Evolutionary conservation across 257 asterid genomes (phyloP).

Genomic region (Rhazya stricta): DNA sequence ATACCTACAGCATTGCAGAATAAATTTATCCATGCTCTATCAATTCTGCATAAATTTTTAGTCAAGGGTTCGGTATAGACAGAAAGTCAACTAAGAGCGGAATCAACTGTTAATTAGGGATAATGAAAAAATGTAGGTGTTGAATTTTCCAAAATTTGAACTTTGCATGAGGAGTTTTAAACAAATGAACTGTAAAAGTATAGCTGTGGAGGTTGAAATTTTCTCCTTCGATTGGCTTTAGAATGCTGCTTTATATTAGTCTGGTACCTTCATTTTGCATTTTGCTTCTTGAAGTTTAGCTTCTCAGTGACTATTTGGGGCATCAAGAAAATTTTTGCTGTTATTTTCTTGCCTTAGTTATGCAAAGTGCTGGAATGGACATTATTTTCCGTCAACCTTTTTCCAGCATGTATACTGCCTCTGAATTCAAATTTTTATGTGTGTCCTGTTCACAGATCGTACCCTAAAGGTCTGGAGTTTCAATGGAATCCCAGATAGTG

Average conservation of each 20-base stretch:
- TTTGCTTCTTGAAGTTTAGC: not conserved
- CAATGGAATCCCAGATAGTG: constrained; percentile 49
- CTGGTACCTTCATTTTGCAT: constrained; percentile 3
- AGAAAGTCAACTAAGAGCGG: not conserved
- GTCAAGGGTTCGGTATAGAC: not conserved
- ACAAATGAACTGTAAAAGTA: not conserved
- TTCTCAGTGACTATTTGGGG: not conserved
- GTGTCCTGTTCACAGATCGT: constrained; percentile 58
- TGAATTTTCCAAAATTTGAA: no score
- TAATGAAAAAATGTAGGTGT: not conserved
- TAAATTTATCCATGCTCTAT: not conserved
- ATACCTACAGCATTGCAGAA: not conserved
- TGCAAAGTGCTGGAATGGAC: not conserved
- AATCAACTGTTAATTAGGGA: not conserved
- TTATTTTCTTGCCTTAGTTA: not conserved
- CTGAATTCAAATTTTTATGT: constrained; percentile 11
- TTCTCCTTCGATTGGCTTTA: not conserved
- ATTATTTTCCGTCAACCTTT: not conserved
- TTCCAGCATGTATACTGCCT: not conserved
- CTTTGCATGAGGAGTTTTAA: not conserved
- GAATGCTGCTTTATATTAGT: not conserved
- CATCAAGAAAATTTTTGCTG: not conserved
- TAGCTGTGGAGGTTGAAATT: not conserved
- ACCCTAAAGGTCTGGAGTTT: constrained; percentile 88
- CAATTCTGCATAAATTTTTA: not conserved